Base-by-base conservation (phyloP, 495 filamentous ascomycete genomes). In the Tirmania nivea region DNA sequence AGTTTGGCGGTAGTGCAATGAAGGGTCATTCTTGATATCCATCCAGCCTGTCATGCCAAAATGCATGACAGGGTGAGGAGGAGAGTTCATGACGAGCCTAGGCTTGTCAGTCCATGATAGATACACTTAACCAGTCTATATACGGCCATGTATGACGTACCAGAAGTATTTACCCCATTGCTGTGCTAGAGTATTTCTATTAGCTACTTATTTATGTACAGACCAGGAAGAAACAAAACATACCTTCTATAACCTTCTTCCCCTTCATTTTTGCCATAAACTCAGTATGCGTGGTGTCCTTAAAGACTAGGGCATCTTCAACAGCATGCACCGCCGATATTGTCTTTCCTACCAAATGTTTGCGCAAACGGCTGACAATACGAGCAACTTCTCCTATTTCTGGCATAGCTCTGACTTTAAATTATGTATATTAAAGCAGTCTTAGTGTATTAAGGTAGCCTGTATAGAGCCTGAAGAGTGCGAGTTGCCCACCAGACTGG, bases 121-220 rank as follows among this genome's bases (percentile, higher is more conserved):
- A 31, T 31, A 5, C 7, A 31, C 25, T 31, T 7, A 7, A 7
- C 25, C 25, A 3, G 25, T 7, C 25, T 31, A 31, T 31, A 31
- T 7, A 31, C 25, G 25, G 4, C 4, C 25, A 31, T 31, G 25
- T 31, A 31, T 31, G n/a, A 19, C 14, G 19, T 10, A 5, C 83
- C 90, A 97, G 65, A 96, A 94, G 62, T 95, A 95, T 74, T 96
- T 97, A 17, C 89, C 89, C 65, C 94, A 89, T 55, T 81, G 84
- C 0, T 78, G 78, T 3, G 84, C 81, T 54, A 77, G 78, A 8
- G 2, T 12, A 16, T 21, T 35, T 11, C 37, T 17, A 5, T 5
- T n/a, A n/a, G 16, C 12, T n/a, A 16, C n/a, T n/a, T n/a, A n/a
- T n/a, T n/a, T n/a, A n/a, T n/a, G n/a, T n/a, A n/a, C n/a, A n/a